Conservation (phyloP, 106 monocot genomes). For the Narthecium ossifragum region DNA sequence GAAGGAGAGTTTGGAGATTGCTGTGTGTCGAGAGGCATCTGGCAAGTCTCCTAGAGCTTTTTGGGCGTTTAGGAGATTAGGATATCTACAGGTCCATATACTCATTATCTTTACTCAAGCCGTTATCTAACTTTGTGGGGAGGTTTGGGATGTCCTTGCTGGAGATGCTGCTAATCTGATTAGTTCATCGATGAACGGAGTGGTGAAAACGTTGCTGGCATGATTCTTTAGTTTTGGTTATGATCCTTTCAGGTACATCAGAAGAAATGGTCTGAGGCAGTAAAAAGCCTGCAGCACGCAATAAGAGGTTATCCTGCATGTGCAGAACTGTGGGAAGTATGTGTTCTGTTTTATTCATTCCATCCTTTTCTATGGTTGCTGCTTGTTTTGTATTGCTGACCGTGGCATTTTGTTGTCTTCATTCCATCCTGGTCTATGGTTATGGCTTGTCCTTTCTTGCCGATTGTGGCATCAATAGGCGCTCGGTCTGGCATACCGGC, state of each 20-base stretch:
- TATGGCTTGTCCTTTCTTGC: not conserved
- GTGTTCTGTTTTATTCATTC: not conserved
- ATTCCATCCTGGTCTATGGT: slow-evolving; percentile 3
- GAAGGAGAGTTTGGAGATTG: slow-evolving; percentile 83
- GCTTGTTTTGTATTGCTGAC: not conserved
- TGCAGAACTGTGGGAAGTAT: slow-evolving; percentile 94
- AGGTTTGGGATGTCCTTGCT: too few species aligned
- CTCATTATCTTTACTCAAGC: too few species aligned
- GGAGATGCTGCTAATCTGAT: too few species aligned
- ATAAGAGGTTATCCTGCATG: slow-evolving; percentile 80
- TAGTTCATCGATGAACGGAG: too few species aligned
- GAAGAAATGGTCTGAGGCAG: slow-evolving; percentile 83
- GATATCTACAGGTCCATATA: slow-evolving; percentile 67
- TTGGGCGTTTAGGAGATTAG: slow-evolving; percentile 89
- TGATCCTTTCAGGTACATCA: slow-evolving; percentile 54
- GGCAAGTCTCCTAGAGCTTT: slow-evolving; percentile 84
- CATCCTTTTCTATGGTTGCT: slow-evolving; percentile 2
- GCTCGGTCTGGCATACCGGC: slow-evolving; percentile 83
- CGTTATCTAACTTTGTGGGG: too few species aligned
- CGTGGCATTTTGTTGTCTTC: not conserved
- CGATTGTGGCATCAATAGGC: slow-evolving; percentile 35
- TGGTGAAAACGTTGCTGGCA: too few species aligned
- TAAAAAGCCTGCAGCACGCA: slow-evolving; percentile 86
- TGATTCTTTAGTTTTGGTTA: too few species aligned
- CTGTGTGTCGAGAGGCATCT: slow-evolving; percentile 67